Conservation (phyloP, 2,329 filamentous ascomycete species). For the Elsinoe ampelina region DNA sequence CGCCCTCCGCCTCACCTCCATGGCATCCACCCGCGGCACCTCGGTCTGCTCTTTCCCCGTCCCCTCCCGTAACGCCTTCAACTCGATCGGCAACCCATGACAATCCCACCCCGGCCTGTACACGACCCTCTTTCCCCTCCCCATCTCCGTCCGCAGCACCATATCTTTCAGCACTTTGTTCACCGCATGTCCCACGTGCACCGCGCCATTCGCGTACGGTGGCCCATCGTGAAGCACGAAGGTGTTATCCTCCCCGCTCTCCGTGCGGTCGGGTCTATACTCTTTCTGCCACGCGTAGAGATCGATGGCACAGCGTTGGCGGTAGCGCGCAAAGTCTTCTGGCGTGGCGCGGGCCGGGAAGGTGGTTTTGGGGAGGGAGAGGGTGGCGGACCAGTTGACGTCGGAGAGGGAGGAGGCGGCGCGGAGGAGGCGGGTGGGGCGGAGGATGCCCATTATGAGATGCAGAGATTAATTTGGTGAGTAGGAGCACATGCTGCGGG, state of each 20-base stretch:
- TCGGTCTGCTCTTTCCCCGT: constrained; percentile 26
- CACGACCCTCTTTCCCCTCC: constrained; percentile 63
- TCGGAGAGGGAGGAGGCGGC: not conserved
- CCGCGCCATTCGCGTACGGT: constrained; percentile 85
- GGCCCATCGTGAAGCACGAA: constrained; percentile 93
- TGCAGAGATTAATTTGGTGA: too few relatives aligned
- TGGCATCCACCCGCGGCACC: constrained; percentile 26
- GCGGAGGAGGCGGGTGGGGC: not conserved
- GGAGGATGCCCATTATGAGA: not conserved
- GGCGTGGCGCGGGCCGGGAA: constrained; percentile 38
- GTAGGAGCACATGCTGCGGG: too few relatives aligned
- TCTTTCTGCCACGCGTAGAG: constrained; percentile 78
- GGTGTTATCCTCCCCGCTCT: constrained; percentile 37
- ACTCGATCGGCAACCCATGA: constrained; percentile 91
- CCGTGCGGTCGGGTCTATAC: constrained; percentile 30
- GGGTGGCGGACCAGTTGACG: constrained; percentile 32
- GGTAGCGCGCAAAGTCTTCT: constrained; percentile 46
- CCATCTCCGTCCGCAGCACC: constrained; percentile 70
- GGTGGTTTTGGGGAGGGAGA: constrained; percentile 40
- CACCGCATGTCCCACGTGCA: constrained; percentile 88
- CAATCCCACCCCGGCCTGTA: constrained; percentile 97
- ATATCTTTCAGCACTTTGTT: constrained; percentile 98
- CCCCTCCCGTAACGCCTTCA: constrained; percentile 70
- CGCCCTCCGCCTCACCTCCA: constrained; percentile 56
- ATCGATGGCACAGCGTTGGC: constrained; percentile 72